Base-by-base conservation (phyloP, 148 eudicot species). In the Spergularia marina region DNA sequence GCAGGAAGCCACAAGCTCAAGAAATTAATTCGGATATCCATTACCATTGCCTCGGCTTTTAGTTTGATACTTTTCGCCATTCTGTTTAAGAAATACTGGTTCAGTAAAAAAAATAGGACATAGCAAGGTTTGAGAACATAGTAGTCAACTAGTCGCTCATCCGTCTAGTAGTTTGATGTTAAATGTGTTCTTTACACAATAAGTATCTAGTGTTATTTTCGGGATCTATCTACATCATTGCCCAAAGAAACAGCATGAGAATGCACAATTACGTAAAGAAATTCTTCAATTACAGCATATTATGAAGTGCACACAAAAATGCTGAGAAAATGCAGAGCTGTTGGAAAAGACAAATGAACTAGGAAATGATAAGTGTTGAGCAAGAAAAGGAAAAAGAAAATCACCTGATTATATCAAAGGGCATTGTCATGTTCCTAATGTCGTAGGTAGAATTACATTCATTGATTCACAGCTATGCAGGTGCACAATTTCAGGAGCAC, bases 21-120 rank as follows among this genome's bases (percentile, higher is more conserved):
- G 76, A 87, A 73, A 68, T 57, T 82, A 30, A 83, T 81, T 69
- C 70, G 77, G 25, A 58, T 86, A 12, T 85, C 88, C 88, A 79
- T 86, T 23, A 81, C 89, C 14, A 80, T 79, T 53, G 67, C 84
- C 47, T 85, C 89, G 40, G 82, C 84, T 16, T 83, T 80, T 11
- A 80, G 87, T 56, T 71, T 89, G 23, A 11, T 80, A 4, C 60
- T 87, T 53, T 88, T 86, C 52, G 75, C 71, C 56, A 13, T 79
- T 62, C 30, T 88, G 73, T 81, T 84, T 76, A 80, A 84, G 10
- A 76, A 76, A 76, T n/a, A 25, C 65, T 56, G 78, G 65, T 67
- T n/a, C 17, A 41, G 66, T 41, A 56, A 34, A 23, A 68, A 68
- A 21, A 74, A 53, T 64, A 74, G 61, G 36, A 30, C 36, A 21